Evolutionary conservation across 2,329 filamentous ascomycete species (phyloP).

Genomic region (Berkeleyomyces rouxiae): DNA sequence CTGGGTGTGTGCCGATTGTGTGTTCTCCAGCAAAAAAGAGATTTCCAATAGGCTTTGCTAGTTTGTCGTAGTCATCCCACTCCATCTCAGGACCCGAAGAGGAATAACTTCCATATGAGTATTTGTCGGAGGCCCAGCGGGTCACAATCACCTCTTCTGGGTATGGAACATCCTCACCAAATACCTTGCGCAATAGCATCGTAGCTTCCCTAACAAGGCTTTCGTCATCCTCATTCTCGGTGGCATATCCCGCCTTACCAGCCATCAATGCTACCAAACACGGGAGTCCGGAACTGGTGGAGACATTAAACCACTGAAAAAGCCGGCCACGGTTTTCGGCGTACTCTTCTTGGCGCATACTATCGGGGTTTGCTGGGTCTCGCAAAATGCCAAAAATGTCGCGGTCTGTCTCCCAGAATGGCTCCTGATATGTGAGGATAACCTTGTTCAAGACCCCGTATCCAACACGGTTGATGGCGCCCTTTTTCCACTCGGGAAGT

Average conservation of each 20-base stretch:
- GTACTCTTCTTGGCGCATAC: constrained; percentile 37
- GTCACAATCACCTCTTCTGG: constrained; percentile 81
- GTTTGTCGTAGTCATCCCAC: constrained; percentile 77
- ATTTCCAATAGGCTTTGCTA: constrained; percentile 73
- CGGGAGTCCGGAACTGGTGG: constrained; percentile 73
- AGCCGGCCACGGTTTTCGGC: constrained; percentile 67
- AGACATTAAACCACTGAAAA: constrained; percentile 95
- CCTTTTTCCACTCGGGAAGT: constrained; percentile 72
- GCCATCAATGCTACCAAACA: constrained; percentile 89
- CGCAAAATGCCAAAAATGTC: constrained; percentile 91
- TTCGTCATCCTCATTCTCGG: constrained; percentile 59
- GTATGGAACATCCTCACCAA: constrained; percentile 51
- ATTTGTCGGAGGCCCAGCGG: constrained; percentile 78
- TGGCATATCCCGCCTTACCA: constrained; percentile 79
- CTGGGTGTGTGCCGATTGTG: constrained; percentile 87
- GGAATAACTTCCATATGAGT: constrained; percentile 89
- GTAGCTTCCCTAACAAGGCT: constrained; percentile 69
- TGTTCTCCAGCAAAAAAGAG: constrained; percentile 93
- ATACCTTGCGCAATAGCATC: constrained; percentile 58
- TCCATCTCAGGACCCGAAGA: constrained; percentile 72
- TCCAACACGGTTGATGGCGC: constrained; percentile 66
- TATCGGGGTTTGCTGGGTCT: constrained; percentile 54
- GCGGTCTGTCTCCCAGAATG: constrained; percentile 79
- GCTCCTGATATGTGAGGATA: constrained; percentile 68
- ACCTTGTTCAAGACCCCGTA: constrained; percentile 95